Percentiles rank a stretch among this genome's conserved stretches.
Evolutionary conservation across 345 rosid genomes (phyloP).

Genomic region (Rhizophora apiculata): DNA sequence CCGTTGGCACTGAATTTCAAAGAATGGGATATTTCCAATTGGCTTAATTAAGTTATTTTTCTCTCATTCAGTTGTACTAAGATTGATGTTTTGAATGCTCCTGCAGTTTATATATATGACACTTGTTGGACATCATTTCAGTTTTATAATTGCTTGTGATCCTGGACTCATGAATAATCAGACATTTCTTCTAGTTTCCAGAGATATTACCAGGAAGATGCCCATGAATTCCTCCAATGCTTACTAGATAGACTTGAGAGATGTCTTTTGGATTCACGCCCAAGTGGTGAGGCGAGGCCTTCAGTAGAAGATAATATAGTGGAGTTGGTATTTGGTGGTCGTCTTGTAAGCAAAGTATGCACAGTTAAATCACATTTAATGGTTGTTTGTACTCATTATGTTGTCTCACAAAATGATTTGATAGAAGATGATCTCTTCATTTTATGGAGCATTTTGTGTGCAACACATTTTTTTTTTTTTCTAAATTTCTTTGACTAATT

Average conservation of each 20-base stretch:
- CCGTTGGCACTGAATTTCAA: too few relatives aligned
- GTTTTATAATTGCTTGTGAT: constrained; percentile 6
- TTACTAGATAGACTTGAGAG: constrained; percentile 66
- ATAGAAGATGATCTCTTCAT: neutral
- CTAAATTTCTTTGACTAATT: neutral
- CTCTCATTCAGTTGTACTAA: neutral
- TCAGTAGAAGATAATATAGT: constrained; percentile 44
- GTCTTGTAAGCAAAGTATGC: constrained; percentile 68
- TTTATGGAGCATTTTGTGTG: neutral
- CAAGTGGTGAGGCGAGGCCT: constrained; percentile 15
- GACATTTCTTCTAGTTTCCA: constrained; percentile 59
- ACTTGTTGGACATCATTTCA: neutral
- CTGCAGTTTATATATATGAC: neutral
- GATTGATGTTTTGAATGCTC: neutral
- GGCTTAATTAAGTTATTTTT: too few relatives aligned
- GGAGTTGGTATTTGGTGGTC: constrained; percentile 60
- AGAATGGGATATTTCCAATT: too few relatives aligned
- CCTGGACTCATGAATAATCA: constrained; percentile 38
- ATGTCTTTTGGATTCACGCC: constrained; percentile 43
- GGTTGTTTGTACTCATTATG: neutral
- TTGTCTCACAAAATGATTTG: neutral
- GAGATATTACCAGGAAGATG: constrained; percentile 76
- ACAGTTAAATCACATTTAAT: neutral
- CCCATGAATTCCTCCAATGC: constrained; percentile 84
- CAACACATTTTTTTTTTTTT: neutral